Conservation (phyloP, 257 asterid species). For the Leptodermis oblonga region DNA sequence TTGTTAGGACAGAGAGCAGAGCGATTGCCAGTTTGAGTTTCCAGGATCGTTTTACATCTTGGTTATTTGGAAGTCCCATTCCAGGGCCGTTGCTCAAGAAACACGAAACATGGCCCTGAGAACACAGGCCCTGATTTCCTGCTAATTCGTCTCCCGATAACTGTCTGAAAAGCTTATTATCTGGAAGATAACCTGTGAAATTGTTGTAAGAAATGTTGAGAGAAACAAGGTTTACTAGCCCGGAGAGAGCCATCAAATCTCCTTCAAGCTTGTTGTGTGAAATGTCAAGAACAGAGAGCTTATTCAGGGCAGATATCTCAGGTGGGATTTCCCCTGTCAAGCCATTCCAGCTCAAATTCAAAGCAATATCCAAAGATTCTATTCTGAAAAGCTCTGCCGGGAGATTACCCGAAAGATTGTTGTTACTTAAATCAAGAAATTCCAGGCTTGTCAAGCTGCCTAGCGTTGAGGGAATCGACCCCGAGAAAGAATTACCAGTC, state of each 20-base stretch:
- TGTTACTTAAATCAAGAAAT: constrained; percentile 65
- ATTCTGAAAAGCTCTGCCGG: constrained; percentile 53
- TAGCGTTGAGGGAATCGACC: constrained; percentile 51
- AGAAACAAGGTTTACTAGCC: constrained; percentile 65
- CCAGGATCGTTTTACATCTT: constrained; percentile 38
- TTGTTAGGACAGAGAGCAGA: constrained; percentile 34
- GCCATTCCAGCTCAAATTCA: constrained; percentile 67
- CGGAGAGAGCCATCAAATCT: constrained; percentile 51
- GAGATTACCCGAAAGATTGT: constrained; percentile 45
- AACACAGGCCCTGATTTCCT: constrained; percentile 60
- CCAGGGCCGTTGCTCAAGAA: constrained; percentile 38
- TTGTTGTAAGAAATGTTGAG: constrained; percentile 65
- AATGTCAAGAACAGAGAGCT: constrained; percentile 58
- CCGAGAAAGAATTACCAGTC: constrained; percentile 49
- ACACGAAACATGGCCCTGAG: constrained; percentile 53
- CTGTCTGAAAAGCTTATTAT: constrained; percentile 72
- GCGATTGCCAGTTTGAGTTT: constrained; percentile 57
- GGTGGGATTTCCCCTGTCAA: constrained; percentile 63
- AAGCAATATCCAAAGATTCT: constrained; percentile 61
- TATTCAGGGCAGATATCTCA: constrained; percentile 50
- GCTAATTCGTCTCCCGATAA: constrained; percentile 46
- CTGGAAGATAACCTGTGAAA: constrained; percentile 73
- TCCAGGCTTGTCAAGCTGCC: constrained; percentile 61
- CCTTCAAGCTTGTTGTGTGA: constrained; percentile 73
- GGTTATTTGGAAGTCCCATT: constrained; percentile 23